A percentile compares a stretch with the other conserved stretches of the same genome.
Conservation (phyloP, 2,329 filamentous ascomycete genomes). For the Fusarium sarcochroum region DNA sequence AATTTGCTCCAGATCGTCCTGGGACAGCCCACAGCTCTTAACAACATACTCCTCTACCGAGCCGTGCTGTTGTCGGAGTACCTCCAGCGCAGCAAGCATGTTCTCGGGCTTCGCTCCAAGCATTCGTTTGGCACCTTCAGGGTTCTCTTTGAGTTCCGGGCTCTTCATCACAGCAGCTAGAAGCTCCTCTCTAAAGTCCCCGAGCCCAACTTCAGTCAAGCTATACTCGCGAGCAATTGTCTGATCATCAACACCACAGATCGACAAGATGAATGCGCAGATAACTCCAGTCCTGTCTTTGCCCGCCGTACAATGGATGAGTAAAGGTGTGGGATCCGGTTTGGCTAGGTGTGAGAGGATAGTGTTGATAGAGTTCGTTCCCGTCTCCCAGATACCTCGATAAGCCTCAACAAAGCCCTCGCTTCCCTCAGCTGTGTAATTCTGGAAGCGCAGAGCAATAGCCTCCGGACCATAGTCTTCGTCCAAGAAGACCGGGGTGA, state of each 20-base stretch:
- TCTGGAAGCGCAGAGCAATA: constrained; percentile 70
- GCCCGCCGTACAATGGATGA: constrained; percentile 82
- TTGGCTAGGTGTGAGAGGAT: constrained; percentile 69
- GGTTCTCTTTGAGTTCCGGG: constrained; percentile 63
- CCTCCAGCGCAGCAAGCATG: constrained; percentile 64
- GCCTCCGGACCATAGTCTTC: constrained; percentile 73
- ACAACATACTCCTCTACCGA: constrained; percentile 75
- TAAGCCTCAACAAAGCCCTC: constrained; percentile 76
- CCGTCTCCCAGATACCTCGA: constrained; percentile 69
- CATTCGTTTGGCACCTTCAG: constrained; percentile 60
- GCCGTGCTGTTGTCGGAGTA: constrained; percentile 72
- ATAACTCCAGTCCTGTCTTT: constrained; percentile 84
- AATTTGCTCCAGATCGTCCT: constrained; percentile 67
- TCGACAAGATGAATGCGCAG: constrained; percentile 73
- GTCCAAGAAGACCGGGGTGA: constrained; percentile 75
- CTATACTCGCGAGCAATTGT: constrained; percentile 77
- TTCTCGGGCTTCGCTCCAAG: constrained; percentile 62
- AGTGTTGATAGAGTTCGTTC: constrained; percentile 64
- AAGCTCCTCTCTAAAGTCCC: constrained; percentile 65
- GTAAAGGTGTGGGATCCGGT: constrained; percentile 61
- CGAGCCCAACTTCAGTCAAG: constrained; percentile 74
- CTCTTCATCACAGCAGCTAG: constrained; percentile 64
- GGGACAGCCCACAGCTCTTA: constrained; percentile 69
- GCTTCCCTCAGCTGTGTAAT: constrained; percentile 69
- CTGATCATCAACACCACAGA: constrained; percentile 73